Percentiles rank a stretch among this genome's conserved stretches.
phyloP scores from a whole-genome alignment of 352 stramenopile species.

The Phytophthora multivora region DNA sequence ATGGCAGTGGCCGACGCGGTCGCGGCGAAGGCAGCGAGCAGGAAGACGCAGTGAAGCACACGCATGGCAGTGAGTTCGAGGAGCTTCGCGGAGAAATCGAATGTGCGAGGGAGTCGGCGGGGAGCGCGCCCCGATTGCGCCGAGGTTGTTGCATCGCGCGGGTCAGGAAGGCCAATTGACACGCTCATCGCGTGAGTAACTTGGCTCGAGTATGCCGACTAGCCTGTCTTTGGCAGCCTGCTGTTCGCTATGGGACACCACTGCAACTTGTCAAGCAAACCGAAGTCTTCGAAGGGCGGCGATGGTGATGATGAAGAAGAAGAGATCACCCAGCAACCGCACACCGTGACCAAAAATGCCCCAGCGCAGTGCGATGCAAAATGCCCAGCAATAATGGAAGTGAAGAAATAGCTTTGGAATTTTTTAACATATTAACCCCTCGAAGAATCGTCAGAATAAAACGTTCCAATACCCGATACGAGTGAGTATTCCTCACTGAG shows the following conservation, averaged over 20 bases:
- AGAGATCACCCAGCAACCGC: background rate
- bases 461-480: no score
- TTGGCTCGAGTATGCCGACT: constrained; percentile 3
- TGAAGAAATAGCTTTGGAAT: no score
- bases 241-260: constrained; percentile 13
- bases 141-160: constrained; percentile 18
- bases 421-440: no score
- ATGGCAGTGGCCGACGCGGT: constrained; percentile 16
- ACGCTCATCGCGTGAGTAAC: constrained; percentile 8
- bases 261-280: background rate
- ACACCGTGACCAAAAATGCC: no score
- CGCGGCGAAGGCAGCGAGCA: constrained; percentile 21
- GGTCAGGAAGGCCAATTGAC: constrained; percentile 16
- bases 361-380: no score
- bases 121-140: constrained; percentile 6
- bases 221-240: constrained; percentile 10
- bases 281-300: background rate
- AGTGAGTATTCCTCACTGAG: no score
- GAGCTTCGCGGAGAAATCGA: constrained; percentile 10
- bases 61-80: constrained; percentile 13
- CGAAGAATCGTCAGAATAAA: no score
- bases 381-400: no score
- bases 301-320: background rate
- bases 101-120: constrained; percentile 14
- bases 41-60: constrained; percentile 26